Evolutionary conservation across 805 yeast genomes (phyloP).

Genomic region (Barnettozyma sucrosica): DNA sequence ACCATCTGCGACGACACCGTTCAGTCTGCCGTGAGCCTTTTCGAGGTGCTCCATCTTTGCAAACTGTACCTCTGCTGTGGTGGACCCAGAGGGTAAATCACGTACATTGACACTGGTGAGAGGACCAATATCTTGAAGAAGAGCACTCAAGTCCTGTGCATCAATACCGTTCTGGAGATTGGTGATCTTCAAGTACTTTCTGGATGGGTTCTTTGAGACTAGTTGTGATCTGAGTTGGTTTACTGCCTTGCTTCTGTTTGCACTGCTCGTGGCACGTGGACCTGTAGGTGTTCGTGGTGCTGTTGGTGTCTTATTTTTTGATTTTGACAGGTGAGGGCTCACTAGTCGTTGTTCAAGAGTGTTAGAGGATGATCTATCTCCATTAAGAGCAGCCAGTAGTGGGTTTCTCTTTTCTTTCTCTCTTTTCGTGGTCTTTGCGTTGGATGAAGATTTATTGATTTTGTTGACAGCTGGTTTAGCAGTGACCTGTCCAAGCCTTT

Average conservation of each 20-base stretch:
- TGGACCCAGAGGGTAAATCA: conserved; percentile 35
- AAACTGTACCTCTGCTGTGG: conserved; percentile 34
- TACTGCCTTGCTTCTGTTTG: background rate
- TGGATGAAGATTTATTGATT: background rate
- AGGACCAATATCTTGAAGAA: conserved; percentile 21
- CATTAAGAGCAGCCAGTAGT: conserved; percentile 6
- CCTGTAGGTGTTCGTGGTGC: background rate
- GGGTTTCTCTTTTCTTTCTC: conserved; percentile 7
- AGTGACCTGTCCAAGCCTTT: background rate
- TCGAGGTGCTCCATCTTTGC: conserved; percentile 26
- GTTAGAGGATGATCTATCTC: conserved; percentile 2
- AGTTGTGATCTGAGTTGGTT: background rate
- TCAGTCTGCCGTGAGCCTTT: conserved; percentile 28
- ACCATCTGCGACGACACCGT: conserved; percentile 46
- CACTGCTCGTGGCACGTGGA: background rate
- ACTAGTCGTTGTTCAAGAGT: background rate
- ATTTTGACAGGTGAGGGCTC: background rate
- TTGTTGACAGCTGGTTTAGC: background rate
- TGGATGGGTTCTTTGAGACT: background rate
- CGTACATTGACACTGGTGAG: conserved; percentile 24
- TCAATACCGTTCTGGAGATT: conserved; percentile 30
- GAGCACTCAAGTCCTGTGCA: conserved; percentile 25
- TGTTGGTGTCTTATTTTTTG: background rate
- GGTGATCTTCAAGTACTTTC: conserved; percentile 24
- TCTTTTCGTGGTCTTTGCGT: background rate